Base-by-base conservation (phyloP, 306 rosid species). In the Fragaria ananassa region DNA sequence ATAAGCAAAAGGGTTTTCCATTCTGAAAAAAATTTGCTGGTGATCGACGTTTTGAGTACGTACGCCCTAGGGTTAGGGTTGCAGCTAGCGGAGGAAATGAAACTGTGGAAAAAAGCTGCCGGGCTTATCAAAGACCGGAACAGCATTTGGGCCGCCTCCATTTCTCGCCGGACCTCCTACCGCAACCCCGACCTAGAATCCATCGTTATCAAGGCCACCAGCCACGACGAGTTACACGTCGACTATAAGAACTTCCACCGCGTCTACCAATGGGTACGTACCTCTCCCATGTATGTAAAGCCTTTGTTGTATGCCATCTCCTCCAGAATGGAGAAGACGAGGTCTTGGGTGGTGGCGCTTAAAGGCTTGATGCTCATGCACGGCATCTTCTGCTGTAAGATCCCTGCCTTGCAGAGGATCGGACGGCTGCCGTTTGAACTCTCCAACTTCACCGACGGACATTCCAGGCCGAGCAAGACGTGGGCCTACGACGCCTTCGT, bases 351-450 rank as follows among this genome's bases (percentile, higher is more conserved):
- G 1, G 96, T 95, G 5, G 97, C 97, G 0, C 84, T 95, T 1
- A 95, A 95, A 67, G 98, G 98, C 4, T 76, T 95, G 53, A 95
- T 95, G 90, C 95, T 95, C 49, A 86, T 95, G 45, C 98, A 95
- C 63, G 97, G 93, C 25, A 58, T 95, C 68, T 85, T 86, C 77
- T 91, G 89, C 13, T 84, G 80, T 49, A 83, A 88, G 13, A 34
- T 87, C 66, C 86, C 90, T 0, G 42, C 67, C 27, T 76, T 89
- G 1, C 89, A 89, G 21, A 66, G 34, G 21, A 80, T 92, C 46
- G 96, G 95, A 12, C 78, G 93, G 65, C 72, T 92, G 8, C 97
- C 97, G 0, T 95, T 95, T 39, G 96, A 95, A 64, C 77, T 92
- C 0, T 89, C 96, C 0, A 78, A 78, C 27, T 95, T 95, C 85